Conservation (phyloP, 352 stramenopile species). For the Phytopythium aichiense region DNA sequence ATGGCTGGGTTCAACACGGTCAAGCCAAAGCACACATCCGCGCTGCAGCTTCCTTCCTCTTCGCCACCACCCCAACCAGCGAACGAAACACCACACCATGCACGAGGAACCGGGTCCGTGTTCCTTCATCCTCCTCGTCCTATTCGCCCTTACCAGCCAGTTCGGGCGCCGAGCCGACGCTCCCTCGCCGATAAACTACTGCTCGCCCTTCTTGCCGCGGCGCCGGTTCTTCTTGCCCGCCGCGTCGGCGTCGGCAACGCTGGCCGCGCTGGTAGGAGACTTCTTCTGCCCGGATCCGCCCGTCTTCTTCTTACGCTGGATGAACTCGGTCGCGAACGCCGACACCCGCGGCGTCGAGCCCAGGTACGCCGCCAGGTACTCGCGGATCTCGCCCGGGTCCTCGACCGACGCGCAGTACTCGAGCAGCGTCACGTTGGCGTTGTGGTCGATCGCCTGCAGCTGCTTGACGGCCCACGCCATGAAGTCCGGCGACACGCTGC, state of each 20-base stretch:
- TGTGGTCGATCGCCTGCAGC: slow-evolving; percentile 67
- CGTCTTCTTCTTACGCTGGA: slow-evolving; percentile 88
- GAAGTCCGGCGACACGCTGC: slow-evolving; percentile 60
- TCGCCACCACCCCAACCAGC: too few species aligned
- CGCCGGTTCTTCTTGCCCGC: slow-evolving; percentile 58
- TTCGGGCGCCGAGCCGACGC: neutral
- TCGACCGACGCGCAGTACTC: slow-evolving; percentile 96
- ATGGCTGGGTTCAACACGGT: too few species aligned
- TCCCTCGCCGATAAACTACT: slow-evolving; percentile 15
- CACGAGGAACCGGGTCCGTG: too few species aligned
- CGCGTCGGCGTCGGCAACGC: slow-evolving; percentile 21
- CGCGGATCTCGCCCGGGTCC: slow-evolving; percentile 91
- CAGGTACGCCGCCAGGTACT: slow-evolving; percentile 96
- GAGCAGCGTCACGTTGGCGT: slow-evolving; percentile 81
- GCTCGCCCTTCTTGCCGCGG: slow-evolving; percentile 66
- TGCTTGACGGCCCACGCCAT: slow-evolving; percentile 80
- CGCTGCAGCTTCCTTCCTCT: too few species aligned
- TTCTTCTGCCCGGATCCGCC: slow-evolving; percentile 31
- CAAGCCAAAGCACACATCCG: too few species aligned
- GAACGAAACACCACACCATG: too few species aligned
- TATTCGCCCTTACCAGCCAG: neutral
- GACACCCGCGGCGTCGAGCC: slow-evolving; percentile 94
- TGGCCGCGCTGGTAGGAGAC: slow-evolving; percentile 14
- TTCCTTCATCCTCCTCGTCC: neutral
- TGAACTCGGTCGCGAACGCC: slow-evolving; percentile 97